A percentile compares a stretch with the other conserved stretches of the same genome.
Evolutionary conservation across 2,329 filamentous ascomycete genomes (phyloP).

Genomic region (Pyricularia grisea): DNA sequence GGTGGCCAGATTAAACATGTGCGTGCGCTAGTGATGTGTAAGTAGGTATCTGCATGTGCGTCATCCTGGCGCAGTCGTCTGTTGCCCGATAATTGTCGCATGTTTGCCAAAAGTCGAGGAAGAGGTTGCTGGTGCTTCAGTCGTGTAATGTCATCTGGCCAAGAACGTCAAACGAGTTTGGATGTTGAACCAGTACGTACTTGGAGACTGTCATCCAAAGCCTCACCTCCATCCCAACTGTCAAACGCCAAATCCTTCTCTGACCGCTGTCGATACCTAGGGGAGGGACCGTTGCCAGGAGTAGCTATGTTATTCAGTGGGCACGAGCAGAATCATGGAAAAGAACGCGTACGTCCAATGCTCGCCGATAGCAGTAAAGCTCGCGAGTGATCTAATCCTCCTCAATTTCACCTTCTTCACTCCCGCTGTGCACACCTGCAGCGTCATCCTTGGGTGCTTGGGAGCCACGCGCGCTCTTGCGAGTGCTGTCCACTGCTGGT

Average conservation of each 20-base stretch:
- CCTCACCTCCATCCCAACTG: neutral
- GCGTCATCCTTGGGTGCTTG: conserved; percentile 38
- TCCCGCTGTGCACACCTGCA: conserved; percentile 67
- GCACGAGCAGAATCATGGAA: neutral
- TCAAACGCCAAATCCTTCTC: neutral
- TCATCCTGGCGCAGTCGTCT: neutral
- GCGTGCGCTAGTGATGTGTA: neutral
- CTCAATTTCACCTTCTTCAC: conserved; percentile 97
- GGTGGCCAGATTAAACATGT: neutral
- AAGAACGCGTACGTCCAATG: neutral
- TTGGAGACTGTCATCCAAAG: conserved; percentile 1
- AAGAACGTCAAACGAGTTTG: neutral
- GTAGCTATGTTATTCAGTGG: neutral
- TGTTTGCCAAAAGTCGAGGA: neutral
- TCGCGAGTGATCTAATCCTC: conserved; percentile 47
- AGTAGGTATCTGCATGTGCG: neutral
- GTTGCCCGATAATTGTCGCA: neutral
- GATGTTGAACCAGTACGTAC: conserved; percentile 4
- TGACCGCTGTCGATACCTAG: neutral
- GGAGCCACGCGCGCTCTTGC: conserved; percentile 28
- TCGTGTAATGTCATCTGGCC: conserved; percentile 5
- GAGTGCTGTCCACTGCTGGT: conserved; percentile 11
- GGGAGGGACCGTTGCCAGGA: neutral
- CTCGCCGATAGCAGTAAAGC: neutral
- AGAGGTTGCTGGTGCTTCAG: conserved; percentile 1